phyloP scores from a whole-genome alignment of 805 yeast genomes.

The Cyberlindnera maclurae region DNA sequence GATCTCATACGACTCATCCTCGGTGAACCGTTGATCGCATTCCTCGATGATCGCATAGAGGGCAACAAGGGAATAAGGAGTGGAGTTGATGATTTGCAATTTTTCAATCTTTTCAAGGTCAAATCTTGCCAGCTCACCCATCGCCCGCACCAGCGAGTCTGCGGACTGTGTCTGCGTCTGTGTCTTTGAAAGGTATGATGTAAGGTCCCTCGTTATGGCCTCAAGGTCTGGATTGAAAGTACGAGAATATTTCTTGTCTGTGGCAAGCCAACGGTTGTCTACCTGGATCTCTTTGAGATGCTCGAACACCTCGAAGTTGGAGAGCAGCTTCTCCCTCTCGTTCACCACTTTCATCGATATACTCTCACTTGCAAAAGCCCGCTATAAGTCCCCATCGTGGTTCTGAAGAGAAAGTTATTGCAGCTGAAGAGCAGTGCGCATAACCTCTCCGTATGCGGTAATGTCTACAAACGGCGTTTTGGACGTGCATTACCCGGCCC shows the following conservation, averaged over 20 bases:
- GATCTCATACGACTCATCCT: conserved; percentile 54
- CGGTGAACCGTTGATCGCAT: conserved; percentile 79
- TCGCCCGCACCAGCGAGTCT: conserved; percentile 23
- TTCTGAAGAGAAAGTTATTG: too few relatives aligned
- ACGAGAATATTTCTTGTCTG: conserved; percentile 18
- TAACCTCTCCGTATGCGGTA: too few relatives aligned
- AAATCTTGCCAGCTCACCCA: conserved; percentile 29
- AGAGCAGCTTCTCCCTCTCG: conserved; percentile 45
- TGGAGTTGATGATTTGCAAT: conserved; percentile 71
- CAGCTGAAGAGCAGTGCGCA: too few relatives aligned
- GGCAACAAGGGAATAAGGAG: conserved; percentile 76
- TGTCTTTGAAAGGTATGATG: conserved; percentile 13
- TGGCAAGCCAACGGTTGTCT: conserved; percentile 27
- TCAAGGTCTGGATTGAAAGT: conserved; percentile 30
- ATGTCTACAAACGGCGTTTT: too few relatives aligned
- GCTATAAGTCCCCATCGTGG: too few relatives aligned
- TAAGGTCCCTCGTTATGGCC: conserved; percentile 27
- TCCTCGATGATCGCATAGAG: conserved; percentile 82
- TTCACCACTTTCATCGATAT: conserved; percentile 25
- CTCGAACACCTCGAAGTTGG: conserved; percentile 49
- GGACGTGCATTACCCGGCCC: too few relatives aligned
- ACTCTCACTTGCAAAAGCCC: background rate
- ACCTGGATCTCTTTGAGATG: conserved; percentile 39
- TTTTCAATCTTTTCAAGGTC: conserved; percentile 75
- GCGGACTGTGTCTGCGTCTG: conserved; percentile 20